phyloP scores from a whole-genome alignment of 2,329 filamentous ascomycete genomes.

The Trematosphaeria pertusa region DNA sequence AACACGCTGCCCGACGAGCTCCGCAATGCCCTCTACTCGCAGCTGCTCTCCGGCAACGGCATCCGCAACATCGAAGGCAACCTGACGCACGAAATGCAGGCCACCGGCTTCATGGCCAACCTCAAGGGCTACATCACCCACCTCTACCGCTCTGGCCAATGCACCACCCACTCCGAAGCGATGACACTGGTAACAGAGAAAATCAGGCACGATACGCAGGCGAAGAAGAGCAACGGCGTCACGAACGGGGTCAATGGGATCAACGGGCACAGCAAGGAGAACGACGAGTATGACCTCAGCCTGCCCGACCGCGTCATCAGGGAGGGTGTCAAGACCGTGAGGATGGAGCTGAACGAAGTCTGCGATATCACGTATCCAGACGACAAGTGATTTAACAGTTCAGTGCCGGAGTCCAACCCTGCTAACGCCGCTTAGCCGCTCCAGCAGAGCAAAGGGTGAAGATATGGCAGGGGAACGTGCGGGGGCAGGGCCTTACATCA shows the following conservation, averaged over 20 bases:
- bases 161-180: conserved; percentile 64
- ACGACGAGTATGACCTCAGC: conserved; percentile 49
- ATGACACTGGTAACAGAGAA: conserved; percentile 59
- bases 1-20: conserved; percentile 48
- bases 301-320: conserved; percentile 59
- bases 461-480: no score
- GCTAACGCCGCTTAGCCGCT: no score
- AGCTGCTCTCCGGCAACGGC: conserved; percentile 56
- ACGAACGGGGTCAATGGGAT: conserved; percentile 32
- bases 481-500: no score
- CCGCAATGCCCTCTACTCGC: conserved; percentile 52
- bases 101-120: conserved; percentile 65
- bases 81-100: conserved; percentile 62
- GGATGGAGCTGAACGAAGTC: conserved; percentile 59
- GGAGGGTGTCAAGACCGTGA: conserved; percentile 59
- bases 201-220: conserved; percentile 33
- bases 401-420: no score
- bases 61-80: conserved; percentile 63
- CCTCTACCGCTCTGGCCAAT: conserved; percentile 64
- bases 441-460: no score
- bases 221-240: conserved; percentile 18
- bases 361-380: conserved; percentile 46
- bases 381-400: conserved; percentile 24
- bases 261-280: conserved; percentile 42
- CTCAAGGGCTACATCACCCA: conserved; percentile 62